Evolutionary conservation across 2,329 filamentous ascomycete species (phyloP).

Genomic region (Claviceps sp.): DNA sequence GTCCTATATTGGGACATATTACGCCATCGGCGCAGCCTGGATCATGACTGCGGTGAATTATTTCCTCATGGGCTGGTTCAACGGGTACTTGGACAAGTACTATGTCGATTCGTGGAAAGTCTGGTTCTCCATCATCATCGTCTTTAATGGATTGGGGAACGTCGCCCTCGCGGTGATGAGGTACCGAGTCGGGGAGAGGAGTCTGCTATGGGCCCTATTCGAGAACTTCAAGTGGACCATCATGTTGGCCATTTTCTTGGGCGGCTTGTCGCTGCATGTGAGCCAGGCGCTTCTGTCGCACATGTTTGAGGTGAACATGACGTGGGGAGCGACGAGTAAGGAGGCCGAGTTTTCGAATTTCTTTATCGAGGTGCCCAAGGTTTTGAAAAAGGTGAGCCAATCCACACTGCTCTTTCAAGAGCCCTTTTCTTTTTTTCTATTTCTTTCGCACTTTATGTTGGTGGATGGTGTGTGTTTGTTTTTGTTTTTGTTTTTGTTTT

Average conservation of each 20-base stretch:
- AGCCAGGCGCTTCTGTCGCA: constrained; percentile 67
- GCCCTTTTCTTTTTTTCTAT: neutral
- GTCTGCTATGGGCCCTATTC: constrained; percentile 40
- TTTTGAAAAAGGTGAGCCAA: constrained; percentile 56
- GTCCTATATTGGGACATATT: constrained; percentile 70
- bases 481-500: too few relatives aligned
- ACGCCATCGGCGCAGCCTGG: constrained; percentile 65
- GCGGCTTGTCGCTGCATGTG: constrained; percentile 68
- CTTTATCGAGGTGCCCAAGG: constrained; percentile 70
- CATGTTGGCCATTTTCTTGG: constrained; percentile 67
- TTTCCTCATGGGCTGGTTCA: constrained; percentile 64
- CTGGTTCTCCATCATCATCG: constrained; percentile 67
- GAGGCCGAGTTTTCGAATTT: constrained; percentile 73
- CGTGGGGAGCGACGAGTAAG: constrained; percentile 74
- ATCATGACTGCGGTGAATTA: constrained; percentile 61
- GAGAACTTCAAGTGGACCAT: constrained; percentile 64
- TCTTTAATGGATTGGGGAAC: constrained; percentile 66
- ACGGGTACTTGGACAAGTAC: constrained; percentile 66
- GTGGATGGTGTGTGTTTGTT: too few relatives aligned
- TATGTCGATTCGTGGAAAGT: constrained; percentile 69
- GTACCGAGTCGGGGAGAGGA: constrained; percentile 54
- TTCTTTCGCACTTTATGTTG: too few relatives aligned
- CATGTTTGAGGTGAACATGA: constrained; percentile 78
- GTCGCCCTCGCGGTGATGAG: constrained; percentile 58
- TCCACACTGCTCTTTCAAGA: constrained; percentile 5